Evolutionary conservation across 2,329 filamentous ascomycete genomes (phyloP).

Genomic region (Pseudophaeomoniella oleicola): DNA sequence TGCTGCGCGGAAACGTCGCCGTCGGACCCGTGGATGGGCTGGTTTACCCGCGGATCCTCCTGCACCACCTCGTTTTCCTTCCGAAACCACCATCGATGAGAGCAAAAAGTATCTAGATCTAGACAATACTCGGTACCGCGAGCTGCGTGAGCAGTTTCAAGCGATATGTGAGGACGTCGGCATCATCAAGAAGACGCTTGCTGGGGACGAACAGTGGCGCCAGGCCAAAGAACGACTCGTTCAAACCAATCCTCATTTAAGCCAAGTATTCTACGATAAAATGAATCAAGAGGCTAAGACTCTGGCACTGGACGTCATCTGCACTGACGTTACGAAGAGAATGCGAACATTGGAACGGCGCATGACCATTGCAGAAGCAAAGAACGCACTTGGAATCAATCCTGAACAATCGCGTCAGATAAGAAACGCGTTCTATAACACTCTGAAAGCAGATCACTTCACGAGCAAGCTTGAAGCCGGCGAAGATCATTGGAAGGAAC

Average conservation of each 20-base stretch:
- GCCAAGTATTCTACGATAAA: slow-evolving; percentile 45
- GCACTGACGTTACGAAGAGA: slow-evolving; percentile 67
- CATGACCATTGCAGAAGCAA: slow-evolving; percentile 63
- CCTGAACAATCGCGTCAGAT: slow-evolving; percentile 52
- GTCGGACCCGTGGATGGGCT: slow-evolving; percentile 53
- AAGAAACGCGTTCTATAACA: slow-evolving; percentile 50
- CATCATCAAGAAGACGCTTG: slow-evolving; percentile 62
- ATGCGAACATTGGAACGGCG: slow-evolving; percentile 50
- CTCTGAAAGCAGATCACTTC: slow-evolving; percentile 51
- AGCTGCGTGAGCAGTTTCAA: slow-evolving; percentile 53
- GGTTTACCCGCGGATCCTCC: slow-evolving; percentile 53
- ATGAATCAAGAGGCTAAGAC: slow-evolving; percentile 46
- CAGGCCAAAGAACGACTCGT: slow-evolving; percentile 54
- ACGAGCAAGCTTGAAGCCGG: slow-evolving; percentile 61
- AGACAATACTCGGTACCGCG: slow-evolving; percentile 47
- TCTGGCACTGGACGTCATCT: slow-evolving; percentile 63
- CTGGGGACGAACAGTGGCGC: slow-evolving; percentile 61
- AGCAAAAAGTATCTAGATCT: slow-evolving; percentile 56
- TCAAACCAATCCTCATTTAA: slow-evolving; percentile 48
- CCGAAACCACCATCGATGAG: slow-evolving; percentile 69
- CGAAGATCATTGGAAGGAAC: slow-evolving; percentile 52
- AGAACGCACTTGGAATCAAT: slow-evolving; percentile 55
- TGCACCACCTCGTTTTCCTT: slow-evolving; percentile 60
- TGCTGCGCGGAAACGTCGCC: slow-evolving; percentile 50
- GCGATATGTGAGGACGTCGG: slow-evolving; percentile 52